Evolutionary conservation across 331 rosid species (phyloP).

Genomic region (Prunus yedoensis): DNA sequence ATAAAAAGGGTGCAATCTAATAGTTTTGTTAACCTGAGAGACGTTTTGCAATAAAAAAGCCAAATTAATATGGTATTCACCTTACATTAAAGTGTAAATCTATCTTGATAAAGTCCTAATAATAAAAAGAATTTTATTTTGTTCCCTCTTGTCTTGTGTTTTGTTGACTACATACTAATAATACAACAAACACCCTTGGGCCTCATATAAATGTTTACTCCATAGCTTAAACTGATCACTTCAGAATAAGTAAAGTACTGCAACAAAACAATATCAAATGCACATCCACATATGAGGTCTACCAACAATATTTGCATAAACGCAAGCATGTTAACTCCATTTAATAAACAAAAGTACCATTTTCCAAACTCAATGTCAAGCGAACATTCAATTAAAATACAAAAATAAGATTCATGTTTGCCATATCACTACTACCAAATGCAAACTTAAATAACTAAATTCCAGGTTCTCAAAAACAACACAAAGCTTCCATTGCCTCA

Average conservation of each 20-base stretch:
- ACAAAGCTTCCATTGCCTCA: slow-evolving; percentile 15
- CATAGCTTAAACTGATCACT: no score
- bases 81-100: no score
- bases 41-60: no score
- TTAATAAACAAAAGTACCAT: slow-evolving; percentile 6
- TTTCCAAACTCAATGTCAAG: slow-evolving; percentile 8
- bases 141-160: no score
- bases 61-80: no score
- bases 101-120: no score
- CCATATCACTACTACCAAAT: not conserved
- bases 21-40: no score
- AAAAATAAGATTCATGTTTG: slow-evolving; percentile 11
- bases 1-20: no score
- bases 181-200: no score
- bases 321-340: not conserved
- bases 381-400: slow-evolving; percentile 3
- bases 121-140: no score
- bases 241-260: not conserved
- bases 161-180: no score
- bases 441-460: not conserved
- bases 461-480: not conserved
- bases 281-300: not conserved
- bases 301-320: slow-evolving; percentile 5
- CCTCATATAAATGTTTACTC: no score
- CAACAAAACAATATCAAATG: not conserved